phyloP scores from a whole-genome alignment of 305 asterid genomes.

The Solanum aculeatissimum region DNA sequence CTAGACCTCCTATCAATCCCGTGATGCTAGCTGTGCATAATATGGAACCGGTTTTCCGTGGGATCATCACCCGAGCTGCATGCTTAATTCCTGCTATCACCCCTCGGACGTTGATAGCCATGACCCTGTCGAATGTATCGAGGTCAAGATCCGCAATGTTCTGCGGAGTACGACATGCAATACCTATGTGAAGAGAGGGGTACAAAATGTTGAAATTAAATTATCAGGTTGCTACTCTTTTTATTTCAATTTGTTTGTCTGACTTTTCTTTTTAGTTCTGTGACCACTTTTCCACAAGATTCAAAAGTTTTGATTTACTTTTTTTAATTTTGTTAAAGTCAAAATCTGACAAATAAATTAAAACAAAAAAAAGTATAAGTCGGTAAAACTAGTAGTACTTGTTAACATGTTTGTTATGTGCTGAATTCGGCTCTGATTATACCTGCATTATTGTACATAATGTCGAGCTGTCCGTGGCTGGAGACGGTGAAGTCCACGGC shows the following conservation, averaged over 20 bases:
- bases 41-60: slow-evolving; percentile 41
- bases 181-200: slow-evolving; percentile 1
- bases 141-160: slow-evolving; percentile 59
- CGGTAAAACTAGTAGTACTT: not conserved
- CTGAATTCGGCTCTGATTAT: not conserved
- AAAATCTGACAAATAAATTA: not conserved
- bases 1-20: slow-evolving; percentile 59
- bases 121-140: slow-evolving; percentile 42
- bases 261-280: no score
- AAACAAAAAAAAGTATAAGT: not conserved
- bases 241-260: no score
- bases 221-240: no score
- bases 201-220: not conserved
- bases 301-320: no score
- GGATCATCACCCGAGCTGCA: slow-evolving; percentile 85
- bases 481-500: slow-evolving; percentile 63
- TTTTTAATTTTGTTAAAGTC: not conserved
- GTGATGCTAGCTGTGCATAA: slow-evolving; percentile 83
- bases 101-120: slow-evolving; percentile 70
- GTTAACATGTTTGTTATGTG: not conserved
- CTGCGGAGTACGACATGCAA: slow-evolving; percentile 66
- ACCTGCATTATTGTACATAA: slow-evolving; percentile 90
- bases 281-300: no score
- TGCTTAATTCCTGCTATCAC: slow-evolving; percentile 70
- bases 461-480: slow-evolving; percentile 46